Conservation (phyloP, 495 filamentous ascomycete species). For the Penicillium egyptiacum region DNA sequence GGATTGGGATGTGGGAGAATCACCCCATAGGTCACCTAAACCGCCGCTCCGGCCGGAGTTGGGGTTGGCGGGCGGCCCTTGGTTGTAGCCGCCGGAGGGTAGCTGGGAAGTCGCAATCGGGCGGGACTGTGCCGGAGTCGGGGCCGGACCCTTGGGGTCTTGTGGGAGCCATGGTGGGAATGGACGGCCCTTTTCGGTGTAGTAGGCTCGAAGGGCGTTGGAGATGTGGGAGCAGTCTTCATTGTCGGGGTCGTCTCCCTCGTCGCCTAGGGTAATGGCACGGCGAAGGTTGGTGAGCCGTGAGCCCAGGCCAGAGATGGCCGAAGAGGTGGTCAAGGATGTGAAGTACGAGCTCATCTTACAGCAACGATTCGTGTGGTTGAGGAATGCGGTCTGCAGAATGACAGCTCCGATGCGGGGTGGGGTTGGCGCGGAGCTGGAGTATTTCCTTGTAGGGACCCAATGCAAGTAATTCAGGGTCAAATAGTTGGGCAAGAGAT, state of each 20-base stretch:
- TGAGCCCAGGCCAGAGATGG: slow-evolving; percentile 73
- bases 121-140: slow-evolving; percentile 54
- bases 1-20: slow-evolving; percentile 47
- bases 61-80: slow-evolving; percentile 28
- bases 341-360: slow-evolving; percentile 79
- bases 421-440: slow-evolving; percentile 23
- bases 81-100: slow-evolving; percentile 47
- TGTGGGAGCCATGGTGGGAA: slow-evolving; percentile 89
- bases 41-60: slow-evolving; percentile 44
- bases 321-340: slow-evolving; percentile 58
- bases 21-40: slow-evolving; percentile 85
- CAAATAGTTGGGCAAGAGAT: background rate
- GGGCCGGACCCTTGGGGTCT: slow-evolving; percentile 71
- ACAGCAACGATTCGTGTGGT: slow-evolving; percentile 6
- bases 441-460: slow-evolving; percentile 19
- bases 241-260: slow-evolving; percentile 74
- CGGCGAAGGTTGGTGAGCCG: slow-evolving; percentile 78
- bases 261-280: slow-evolving; percentile 76
- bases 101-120: slow-evolving; percentile 53
- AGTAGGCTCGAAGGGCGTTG: slow-evolving; percentile 92
- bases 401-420: slow-evolving; percentile 24
- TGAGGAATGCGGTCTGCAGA: slow-evolving; percentile 10
- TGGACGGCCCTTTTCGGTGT: slow-evolving; percentile 79
- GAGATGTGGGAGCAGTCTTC: slow-evolving; percentile 95
- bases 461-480: background rate